Percentiles rank a stretch among this genome's conserved stretches.
These are phyloP conservation scores for Dactylellina parvicollis DNA, from an alignment of 2,329 filamentous ascomycete genomes.

Conservation along the genomic window DNA sequence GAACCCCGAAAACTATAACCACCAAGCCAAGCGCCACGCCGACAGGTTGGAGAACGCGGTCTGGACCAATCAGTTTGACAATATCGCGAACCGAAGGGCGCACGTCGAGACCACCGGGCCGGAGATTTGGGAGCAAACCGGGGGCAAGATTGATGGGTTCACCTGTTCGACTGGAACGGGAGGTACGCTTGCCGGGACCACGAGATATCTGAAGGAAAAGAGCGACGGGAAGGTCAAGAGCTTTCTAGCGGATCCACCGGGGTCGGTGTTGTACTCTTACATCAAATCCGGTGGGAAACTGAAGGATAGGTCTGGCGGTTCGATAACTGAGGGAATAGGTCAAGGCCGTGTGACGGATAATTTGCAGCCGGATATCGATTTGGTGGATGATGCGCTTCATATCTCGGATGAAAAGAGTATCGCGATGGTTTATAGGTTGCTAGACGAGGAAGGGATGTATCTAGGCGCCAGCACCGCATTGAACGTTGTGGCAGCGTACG, in stretches of 20 bases:
- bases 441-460: conserved; percentile 96
- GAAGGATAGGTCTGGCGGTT: conserved; percentile 80
- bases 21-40: conserved; percentile 91
- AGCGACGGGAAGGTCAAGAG: conserved; percentile 81
- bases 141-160: conserved; percentile 87
- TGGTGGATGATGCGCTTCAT: conserved; percentile 83
- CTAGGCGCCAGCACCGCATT: conserved; percentile 91
- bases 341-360: conserved; percentile 98
- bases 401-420: conserved; percentile 94
- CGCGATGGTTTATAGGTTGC: conserved; percentile 94
- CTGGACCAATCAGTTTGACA: conserved; percentile 99
- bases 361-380: conserved; percentile 80
- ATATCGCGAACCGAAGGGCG: conserved; percentile 88
- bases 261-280: conserved; percentile 91
- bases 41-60: conserved; percentile 77
- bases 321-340: conserved; percentile 97
- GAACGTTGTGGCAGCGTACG: conserved; percentile 94
- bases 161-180: conserved; percentile 94
- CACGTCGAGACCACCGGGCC: conserved; percentile 97
- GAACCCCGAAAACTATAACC: conserved; percentile 96
- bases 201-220: conserved; percentile 85
- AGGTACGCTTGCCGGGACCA: conserved; percentile 88
- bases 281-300: conserved; percentile 85
- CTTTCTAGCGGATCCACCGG: conserved; percentile 92
- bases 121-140: conserved; percentile 95